Evolutionary conservation across 352 stramenopile genomes (phyloP), one percentile per base, ranked within the genome.

Genomic region (Globisporangium paddicum): DNA sequence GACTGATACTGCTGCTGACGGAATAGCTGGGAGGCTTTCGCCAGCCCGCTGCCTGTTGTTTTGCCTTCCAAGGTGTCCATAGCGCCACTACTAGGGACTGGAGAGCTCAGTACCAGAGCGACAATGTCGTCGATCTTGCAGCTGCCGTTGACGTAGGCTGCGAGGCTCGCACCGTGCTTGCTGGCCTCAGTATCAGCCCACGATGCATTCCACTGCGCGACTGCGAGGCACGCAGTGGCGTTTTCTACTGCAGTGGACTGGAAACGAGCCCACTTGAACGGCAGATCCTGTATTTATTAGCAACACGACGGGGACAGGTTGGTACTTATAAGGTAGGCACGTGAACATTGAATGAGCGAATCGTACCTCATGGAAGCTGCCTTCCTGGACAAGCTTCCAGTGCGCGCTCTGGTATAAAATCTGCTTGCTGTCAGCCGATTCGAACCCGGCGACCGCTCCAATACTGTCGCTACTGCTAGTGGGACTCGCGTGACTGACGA

Each of bases 191-290:
- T 41, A 14, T 66, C 48, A 13, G 34, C 50, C 66, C 57, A 69
- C 0, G 48, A 64, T 35, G 34, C 46, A 18, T 74, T 52, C 66
- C 71, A 77, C 13, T 77, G 48, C 0, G 50, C 61, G 32, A 75
- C 46, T 42, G 66, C 65, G 14, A 73, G 32, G 14, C 71, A 79
- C 10, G 67, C 34, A 13, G 53, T 62, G 19, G 26, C 9, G 16
- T 51, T 44, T 23, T 34, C 16, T 35, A 26, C 21, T 5, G 38
- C 14, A 42, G 10, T 21, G 58, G 58, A 19, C 26, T 69, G 42
- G 32, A 79, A 77, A 19, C 69, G 66, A 5, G 66, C 69, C 69
- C 69, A 79, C 30, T 47, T 62, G 35, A 67, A 63, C 2, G 50
- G 51, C 0, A 73, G 35, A 10, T 46, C 45, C 53, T 60, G 47